Evolutionary conservation across 371 early-diverging fungal species (phyloP).

Genomic region (Mucor ambiguus): DNA sequence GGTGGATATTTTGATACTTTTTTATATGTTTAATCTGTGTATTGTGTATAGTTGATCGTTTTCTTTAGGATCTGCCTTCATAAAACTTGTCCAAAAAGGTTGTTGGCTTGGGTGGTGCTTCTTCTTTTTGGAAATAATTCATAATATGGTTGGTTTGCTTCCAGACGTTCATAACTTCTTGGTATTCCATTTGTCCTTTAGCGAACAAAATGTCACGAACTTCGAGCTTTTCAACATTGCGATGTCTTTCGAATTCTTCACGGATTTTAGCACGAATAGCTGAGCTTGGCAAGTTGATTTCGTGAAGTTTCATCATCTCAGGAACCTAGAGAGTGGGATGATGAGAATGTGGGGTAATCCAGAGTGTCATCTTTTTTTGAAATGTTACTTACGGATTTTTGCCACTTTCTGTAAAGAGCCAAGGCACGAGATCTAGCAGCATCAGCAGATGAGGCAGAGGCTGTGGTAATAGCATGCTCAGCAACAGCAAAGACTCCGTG

Average conservation of each 20-base stretch:
- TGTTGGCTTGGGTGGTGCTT: slow-evolving; percentile 71
- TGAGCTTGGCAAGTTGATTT: slow-evolving; percentile 75
- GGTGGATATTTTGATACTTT: not conserved
- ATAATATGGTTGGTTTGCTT: slow-evolving; percentile 92
- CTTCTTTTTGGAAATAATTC: slow-evolving; percentile 86
- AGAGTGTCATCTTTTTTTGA: not conserved
- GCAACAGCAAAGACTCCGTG: slow-evolving; percentile 45
- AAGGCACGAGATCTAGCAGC: slow-evolving; percentile 64
- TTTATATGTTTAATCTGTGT: slow-evolving; percentile 6
- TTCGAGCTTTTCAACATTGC: slow-evolving; percentile 77
- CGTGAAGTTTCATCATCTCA: slow-evolving; percentile 77
- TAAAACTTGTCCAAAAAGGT: slow-evolving; percentile 87
- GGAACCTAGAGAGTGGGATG: slow-evolving; percentile 61
- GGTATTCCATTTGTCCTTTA: slow-evolving; percentile 88
- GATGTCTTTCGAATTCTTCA: slow-evolving; percentile 89
- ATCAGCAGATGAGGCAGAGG: slow-evolving; percentile 56
- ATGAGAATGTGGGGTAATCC: not conserved
- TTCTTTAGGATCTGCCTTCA: slow-evolving; percentile 63
- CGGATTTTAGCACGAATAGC: slow-evolving; percentile 86
- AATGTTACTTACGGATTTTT: slow-evolving; percentile 56
- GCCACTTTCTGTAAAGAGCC: slow-evolving; percentile 67
- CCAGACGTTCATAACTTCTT: slow-evolving; percentile 96
- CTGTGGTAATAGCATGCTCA: slow-evolving; percentile 57
- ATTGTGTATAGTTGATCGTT: not conserved
- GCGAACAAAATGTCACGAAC: slow-evolving; percentile 85